phyloP scores from a whole-genome alignment of 257 asterid genomes.

The Solanum okadae region DNA sequence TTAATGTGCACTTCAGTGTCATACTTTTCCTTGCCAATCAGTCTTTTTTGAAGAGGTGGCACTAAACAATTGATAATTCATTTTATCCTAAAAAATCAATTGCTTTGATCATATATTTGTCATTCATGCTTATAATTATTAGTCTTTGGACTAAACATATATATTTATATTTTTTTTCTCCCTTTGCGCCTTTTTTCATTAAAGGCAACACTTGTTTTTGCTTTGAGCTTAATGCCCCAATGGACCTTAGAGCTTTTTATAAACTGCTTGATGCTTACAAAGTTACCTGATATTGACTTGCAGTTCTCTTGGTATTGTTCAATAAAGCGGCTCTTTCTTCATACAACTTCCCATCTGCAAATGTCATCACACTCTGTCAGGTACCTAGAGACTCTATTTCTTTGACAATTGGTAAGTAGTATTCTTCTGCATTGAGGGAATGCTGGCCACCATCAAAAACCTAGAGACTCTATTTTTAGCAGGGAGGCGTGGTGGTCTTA shows the following conservation, averaged over 20 bases:
- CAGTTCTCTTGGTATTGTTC: slow-evolving; percentile 87
- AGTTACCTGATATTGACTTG: slow-evolving; percentile 18
- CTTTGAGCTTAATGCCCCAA: not conserved
- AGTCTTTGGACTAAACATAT: not conserved
- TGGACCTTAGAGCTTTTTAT: not conserved
- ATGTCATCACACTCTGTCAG: slow-evolving; percentile 93
- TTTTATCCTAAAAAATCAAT: not conserved
- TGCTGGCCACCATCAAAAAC: not conserved
- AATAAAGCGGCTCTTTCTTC: slow-evolving; percentile 97
- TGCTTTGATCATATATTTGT: not conserved
- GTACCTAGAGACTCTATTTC: slow-evolving; percentile 17
- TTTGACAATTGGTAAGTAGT: not conserved
- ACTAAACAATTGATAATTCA: not conserved
- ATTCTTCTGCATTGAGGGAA: not conserved
- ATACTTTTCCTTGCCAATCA: not conserved
- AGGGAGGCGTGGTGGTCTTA: not conserved
- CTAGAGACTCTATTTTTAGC: not conserved
- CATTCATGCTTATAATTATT: not conserved
- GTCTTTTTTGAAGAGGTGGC: not conserved
- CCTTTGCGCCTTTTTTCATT: not conserved
- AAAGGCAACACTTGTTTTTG: not conserved
- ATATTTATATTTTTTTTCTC: not conserved
- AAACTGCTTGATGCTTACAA: not conserved
- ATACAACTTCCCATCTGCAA: slow-evolving; percentile 78
- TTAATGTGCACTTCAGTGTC: not conserved